Evolutionary conservation across 1,284 basidiomycete species (phyloP), one percentile per base, ranked within the genome.

Genomic region (Trichosporon sp.): DNA sequence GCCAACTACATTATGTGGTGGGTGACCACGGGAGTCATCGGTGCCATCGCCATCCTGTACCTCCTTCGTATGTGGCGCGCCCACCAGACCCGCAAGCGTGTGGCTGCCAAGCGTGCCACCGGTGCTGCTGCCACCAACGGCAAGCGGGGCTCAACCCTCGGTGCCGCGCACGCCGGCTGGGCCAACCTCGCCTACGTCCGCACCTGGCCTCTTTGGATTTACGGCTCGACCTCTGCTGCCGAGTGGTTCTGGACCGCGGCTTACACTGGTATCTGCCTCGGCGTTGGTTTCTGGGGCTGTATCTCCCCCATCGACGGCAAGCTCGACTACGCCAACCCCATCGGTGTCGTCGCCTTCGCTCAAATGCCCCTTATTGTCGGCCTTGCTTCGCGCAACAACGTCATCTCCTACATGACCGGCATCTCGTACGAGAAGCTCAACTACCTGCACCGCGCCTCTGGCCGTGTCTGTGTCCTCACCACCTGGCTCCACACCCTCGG

Each of bases 371-470:
- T 91, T n/a, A 85, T 91, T 74, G 86, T 88, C 0, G 89, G 85
- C 2, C 86, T 91, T 12, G 89, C 89, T 0, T 88, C 88, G 66
- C 89, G 88, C 78, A 90, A 91, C 78, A 91, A 90, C 68, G 68
- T 88, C 21, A 83, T 91, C 6, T 87, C 88, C 4, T 84, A 88
- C 89, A 70, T 70, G 88, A 90, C 89, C 1, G 89, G 90, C 2
- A 81, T 90, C 56, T 84, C 87, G 66, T 89, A 88, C 75, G 88
- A 90, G 71, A 89, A 88, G 84, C 77, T 82, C 61, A 81, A 81
- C 71, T 81, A 76, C 70, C 75, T 82, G 12, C 81, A 82, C 69
- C 77, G 79, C 54, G 77, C 80, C 0, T 70, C 79, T 0, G 80
- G 78, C 4, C 73, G 78, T 19, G 66, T 77, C 3, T 80, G 78